Conservation (phyloP, 169 alveolate species). For the Eimeria sp. region DNA sequence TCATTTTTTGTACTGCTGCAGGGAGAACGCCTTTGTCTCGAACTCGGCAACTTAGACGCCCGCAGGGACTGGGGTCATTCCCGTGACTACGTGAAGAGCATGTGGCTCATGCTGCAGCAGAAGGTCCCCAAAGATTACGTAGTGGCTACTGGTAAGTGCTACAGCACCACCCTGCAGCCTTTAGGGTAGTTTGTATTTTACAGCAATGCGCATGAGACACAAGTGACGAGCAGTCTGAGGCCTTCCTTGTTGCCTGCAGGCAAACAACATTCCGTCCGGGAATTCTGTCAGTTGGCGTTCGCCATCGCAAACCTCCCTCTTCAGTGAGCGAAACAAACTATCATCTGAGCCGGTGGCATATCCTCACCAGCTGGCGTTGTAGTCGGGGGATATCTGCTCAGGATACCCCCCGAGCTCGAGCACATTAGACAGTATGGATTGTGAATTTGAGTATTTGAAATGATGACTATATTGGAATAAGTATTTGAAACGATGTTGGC, state of each 20-base stretch:
- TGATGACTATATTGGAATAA: neutral
- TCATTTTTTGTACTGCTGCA: neutral
- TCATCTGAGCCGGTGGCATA: too few species aligned
- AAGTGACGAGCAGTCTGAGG: neutral
- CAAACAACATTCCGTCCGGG: constrained; percentile 80
- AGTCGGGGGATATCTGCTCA: neutral
- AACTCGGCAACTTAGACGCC: constrained; percentile 89
- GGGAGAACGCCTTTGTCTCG: constrained; percentile 50
- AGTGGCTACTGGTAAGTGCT: constrained; percentile 85
- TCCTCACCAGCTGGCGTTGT: neutral
- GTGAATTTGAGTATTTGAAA: neutral
- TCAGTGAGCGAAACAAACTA: constrained; percentile 2
- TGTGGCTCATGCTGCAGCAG: constrained; percentile 90
- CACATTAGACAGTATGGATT: neutral
- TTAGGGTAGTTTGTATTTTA: too few species aligned
- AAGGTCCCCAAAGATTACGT: constrained; percentile 88
- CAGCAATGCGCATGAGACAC: neutral
- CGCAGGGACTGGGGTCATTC: constrained; percentile 94
- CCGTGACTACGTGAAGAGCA: constrained; percentile 89
- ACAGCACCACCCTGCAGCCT: too few species aligned
- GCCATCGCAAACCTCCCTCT: constrained; percentile 62
- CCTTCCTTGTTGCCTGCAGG: constrained; percentile 46
- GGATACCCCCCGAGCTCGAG: neutral
- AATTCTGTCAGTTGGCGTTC: constrained; percentile 78
- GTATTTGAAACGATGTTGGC: neutral